Conservation (phyloP, 78 protist species). For the Paratrimastix pyriformis region DNA sequence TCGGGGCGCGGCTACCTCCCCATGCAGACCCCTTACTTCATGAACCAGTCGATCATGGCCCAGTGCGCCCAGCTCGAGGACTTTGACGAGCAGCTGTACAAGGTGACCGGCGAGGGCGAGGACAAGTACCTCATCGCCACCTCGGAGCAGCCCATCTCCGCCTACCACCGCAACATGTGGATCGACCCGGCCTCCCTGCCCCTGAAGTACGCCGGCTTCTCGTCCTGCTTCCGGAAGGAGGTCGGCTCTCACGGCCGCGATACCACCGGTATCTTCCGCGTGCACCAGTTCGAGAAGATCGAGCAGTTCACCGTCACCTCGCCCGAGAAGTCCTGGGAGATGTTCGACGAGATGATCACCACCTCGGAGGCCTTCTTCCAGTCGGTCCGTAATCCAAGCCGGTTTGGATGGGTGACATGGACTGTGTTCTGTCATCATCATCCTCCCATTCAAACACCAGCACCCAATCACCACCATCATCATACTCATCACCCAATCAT, state of each 20-base stretch:
- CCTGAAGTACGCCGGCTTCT: slow-evolving; percentile 81
- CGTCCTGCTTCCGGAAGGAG: slow-evolving; percentile 99
- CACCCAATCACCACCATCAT: too few relatives aligned
- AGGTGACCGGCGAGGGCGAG: slow-evolving; percentile 71
- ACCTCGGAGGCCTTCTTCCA: slow-evolving; percentile 82
- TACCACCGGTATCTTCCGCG: slow-evolving; percentile 91
- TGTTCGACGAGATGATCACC: slow-evolving; percentile 80
- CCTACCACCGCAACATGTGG: slow-evolving; percentile 73
- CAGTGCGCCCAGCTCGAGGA: slow-evolving; percentile 91
- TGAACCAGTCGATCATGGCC: slow-evolving; percentile 78
- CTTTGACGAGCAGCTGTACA: slow-evolving; percentile 97
- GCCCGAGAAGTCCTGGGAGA: slow-evolving; percentile 87
- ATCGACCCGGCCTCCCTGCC: slow-evolving; percentile 41
- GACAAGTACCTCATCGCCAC: slow-evolving; percentile 98
- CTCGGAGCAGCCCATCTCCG: slow-evolving; percentile 97
- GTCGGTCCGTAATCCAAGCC: slow-evolving; percentile 20
- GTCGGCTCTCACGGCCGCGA: slow-evolving; percentile 40
- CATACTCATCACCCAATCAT: too few relatives aligned
- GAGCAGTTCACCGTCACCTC: slow-evolving; percentile 91
- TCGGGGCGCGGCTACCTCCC: slow-evolving; percentile 51
- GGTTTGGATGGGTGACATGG: too few relatives aligned
- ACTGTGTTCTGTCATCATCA: not conserved
- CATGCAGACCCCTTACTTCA: slow-evolving; percentile 88
- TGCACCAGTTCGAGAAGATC: slow-evolving; percentile 97
- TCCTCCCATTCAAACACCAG: not conserved